phyloP scores from a whole-genome alignment of 208 protist species.

The Leishmania gerbilli region DNA sequence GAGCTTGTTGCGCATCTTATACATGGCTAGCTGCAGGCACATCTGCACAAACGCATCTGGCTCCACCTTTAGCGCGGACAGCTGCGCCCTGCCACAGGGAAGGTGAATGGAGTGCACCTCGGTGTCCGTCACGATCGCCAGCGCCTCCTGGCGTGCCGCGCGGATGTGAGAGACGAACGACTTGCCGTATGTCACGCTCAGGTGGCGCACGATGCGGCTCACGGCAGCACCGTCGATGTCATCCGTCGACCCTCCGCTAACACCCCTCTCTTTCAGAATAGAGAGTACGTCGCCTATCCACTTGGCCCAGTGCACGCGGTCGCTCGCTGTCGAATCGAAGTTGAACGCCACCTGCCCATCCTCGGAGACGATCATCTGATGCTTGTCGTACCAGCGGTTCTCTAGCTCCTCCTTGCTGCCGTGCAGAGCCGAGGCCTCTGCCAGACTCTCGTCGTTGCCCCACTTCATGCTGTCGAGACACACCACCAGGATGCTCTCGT shows the following conservation, averaged over 20 bases:
- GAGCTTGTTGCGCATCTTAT: slow-evolving; percentile 72
- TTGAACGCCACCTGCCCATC: slow-evolving; percentile 87
- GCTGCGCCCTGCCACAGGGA: slow-evolving; percentile 47
- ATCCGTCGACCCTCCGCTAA: slow-evolving; percentile 19
- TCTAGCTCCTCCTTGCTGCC: slow-evolving; percentile 76
- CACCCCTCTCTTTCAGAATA: slow-evolving; percentile 21
- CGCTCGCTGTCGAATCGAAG: slow-evolving; percentile 82
- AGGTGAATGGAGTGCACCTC: slow-evolving; percentile 64
- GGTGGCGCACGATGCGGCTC: slow-evolving; percentile 46
- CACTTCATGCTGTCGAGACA: slow-evolving; percentile 76
- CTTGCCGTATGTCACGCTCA: slow-evolving; percentile 85
- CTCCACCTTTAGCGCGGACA: slow-evolving; percentile 49
- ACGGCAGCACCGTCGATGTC: slow-evolving; percentile 39
- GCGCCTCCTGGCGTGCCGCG: slow-evolving; percentile 65
- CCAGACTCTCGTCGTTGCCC: slow-evolving; percentile 40
- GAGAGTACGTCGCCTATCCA: slow-evolving; percentile 79
- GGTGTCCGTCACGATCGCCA: slow-evolving; percentile 57
- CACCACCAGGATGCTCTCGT: slow-evolving; percentile 75
- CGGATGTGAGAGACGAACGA: slow-evolving; percentile 81
- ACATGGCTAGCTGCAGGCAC: slow-evolving; percentile 84
- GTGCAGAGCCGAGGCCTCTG: slow-evolving; percentile 65
- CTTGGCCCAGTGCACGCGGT: slow-evolving; percentile 79
- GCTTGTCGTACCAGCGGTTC: slow-evolving; percentile 94
- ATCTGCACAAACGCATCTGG: slow-evolving; percentile 89
- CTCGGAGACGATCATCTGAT: slow-evolving; percentile 89